A percentile compares a stretch with the other conserved stretches of the same genome.
phyloP scores from a whole-genome alignment of 2,329 filamentous ascomycete species.

The Daldinia sp. region DNA sequence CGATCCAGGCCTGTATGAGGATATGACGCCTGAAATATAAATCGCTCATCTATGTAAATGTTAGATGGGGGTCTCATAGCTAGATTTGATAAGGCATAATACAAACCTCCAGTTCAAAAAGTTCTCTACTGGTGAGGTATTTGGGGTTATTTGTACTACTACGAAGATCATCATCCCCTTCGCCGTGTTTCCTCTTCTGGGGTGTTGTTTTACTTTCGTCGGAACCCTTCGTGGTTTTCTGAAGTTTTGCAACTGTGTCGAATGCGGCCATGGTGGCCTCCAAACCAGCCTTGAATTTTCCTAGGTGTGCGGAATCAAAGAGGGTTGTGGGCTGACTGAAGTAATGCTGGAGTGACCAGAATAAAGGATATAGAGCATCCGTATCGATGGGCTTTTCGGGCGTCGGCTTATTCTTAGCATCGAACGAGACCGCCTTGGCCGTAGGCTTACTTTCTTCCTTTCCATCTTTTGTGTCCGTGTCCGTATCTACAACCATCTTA shows the following conservation, averaged over 20 bases:
- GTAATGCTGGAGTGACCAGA: slow-evolving; percentile 91
- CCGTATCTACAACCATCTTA: slow-evolving; percentile 73
- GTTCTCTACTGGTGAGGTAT: slow-evolving; percentile 94
- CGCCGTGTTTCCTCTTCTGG: slow-evolving; percentile 74
- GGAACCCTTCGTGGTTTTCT: slow-evolving; percentile 59
- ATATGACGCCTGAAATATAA: slow-evolving; percentile 93
- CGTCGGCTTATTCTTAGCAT: slow-evolving; percentile 52
- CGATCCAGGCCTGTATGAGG: slow-evolving; percentile 91
- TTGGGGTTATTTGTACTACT: slow-evolving; percentile 91
- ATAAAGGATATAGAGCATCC: slow-evolving; percentile 83
- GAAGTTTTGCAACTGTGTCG: slow-evolving; percentile 59
- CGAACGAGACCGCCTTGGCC: slow-evolving; percentile 56
- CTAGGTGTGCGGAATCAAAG: slow-evolving; percentile 76
- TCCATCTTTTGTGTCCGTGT: slow-evolving; percentile 50
- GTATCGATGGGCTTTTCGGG: slow-evolving; percentile 67
- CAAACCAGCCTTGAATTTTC: slow-evolving; percentile 81
- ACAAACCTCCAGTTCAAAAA: slow-evolving; percentile 90
- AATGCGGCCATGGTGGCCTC: slow-evolving; percentile 70
- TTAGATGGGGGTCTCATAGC: slow-evolving; percentile 2
- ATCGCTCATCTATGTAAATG: slow-evolving; percentile 76
- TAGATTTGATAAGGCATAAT: neutral
- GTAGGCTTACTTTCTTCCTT: slow-evolving; percentile 45
- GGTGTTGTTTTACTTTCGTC: slow-evolving; percentile 70
- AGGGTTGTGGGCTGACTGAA: slow-evolving; percentile 90
- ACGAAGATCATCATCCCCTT: slow-evolving; percentile 66